Evolutionary conservation across 768 basidiomycete genomes (phyloP).

Genomic region (Leccinum boreale): DNA sequence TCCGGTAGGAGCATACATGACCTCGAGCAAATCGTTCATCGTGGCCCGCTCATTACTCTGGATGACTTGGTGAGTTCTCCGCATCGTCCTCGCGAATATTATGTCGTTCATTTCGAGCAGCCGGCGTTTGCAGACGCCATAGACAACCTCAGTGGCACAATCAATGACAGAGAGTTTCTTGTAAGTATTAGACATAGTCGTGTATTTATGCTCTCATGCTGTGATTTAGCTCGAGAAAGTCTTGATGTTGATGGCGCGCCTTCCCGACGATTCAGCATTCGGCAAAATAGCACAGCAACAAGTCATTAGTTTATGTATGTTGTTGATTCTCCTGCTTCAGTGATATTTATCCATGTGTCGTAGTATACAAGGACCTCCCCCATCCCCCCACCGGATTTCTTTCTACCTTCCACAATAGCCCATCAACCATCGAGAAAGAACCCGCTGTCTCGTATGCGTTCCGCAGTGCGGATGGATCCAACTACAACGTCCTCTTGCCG

Average conservation of each 20-base stretch:
- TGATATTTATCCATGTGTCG: background rate
- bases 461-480: slow-evolving; percentile 58
- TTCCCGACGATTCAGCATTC: slow-evolving; percentile 31
- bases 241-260: slow-evolving; percentile 56
- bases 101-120: slow-evolving; percentile 27
- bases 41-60: slow-evolving; percentile 24
- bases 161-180: slow-evolving; percentile 61
- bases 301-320: slow-evolving; percentile 57
- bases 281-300: slow-evolving; percentile 42
- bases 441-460: slow-evolving; percentile 44
- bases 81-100: background rate
- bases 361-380: slow-evolving; percentile 78
- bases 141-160: slow-evolving; percentile 37
- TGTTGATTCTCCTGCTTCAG: background rate
- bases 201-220: slow-evolving; percentile 5
- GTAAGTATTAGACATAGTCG: slow-evolving; percentile 33
- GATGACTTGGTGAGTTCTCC: slow-evolving; percentile 28
- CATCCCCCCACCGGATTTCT: slow-evolving; percentile 66
- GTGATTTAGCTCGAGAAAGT: slow-evolving; percentile 58
- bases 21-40: slow-evolving; percentile 26
- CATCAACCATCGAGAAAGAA: background rate
- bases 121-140: slow-evolving; percentile 49
- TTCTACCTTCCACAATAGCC: slow-evolving; percentile 12
- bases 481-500: slow-evolving; percentile 55
- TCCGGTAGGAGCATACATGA: slow-evolving; percentile 21